Base-by-base conservation (phyloP, 1,284 basidiomycete genomes). In the Chiua sp. region DNA sequence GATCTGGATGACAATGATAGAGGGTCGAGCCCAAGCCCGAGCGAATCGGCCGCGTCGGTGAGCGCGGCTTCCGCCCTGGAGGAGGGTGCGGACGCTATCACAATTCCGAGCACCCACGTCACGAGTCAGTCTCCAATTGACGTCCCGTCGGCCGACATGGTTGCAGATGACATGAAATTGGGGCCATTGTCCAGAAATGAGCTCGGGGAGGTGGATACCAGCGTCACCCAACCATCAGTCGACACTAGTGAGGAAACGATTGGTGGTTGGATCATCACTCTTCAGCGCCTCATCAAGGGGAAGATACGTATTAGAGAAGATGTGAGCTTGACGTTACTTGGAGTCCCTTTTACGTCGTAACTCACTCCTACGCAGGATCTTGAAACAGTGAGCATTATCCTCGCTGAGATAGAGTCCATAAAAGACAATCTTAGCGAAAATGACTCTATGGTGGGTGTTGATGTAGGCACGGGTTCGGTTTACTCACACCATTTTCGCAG, bases 251-350 rank as follows among this genome's bases (percentile, higher is more conserved):
- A 62, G 47, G 63, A 63, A 20, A 60, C 62, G 51, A 28, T 72
- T 1, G 20, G 13, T 2, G 13, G 26, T 32, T 72, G 71, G 71
- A 59, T 63, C 23, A 1, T 26, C 12, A 60, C 57, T 18, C 47
- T 72, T 18, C 71, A 72, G n/a, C 72, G 72, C 46, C 74, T 72
- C 50, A 20, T 72, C 56, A 72, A 72, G 55, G 71, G 74, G 0
- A 72, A 72, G 44, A 62, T 73, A 37, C 65, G 28, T 12, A 32
- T 72, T 50, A 61, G 51, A 28, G 68, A 74, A 22, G 58, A 69
- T 63, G 73, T 72, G 56, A 62, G 60, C 23, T 15, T 16, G 20
- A 20, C 44, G 28, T 26, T 4, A 20, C 4, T 44, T 23, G 6
- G 46, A 51, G 47, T 12, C 3, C 15, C 32, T 5, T n/a, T 11